phyloP scores from a whole-genome alignment of 1,284 basidiomycete species.

The Fistulina hepatica region DNA sequence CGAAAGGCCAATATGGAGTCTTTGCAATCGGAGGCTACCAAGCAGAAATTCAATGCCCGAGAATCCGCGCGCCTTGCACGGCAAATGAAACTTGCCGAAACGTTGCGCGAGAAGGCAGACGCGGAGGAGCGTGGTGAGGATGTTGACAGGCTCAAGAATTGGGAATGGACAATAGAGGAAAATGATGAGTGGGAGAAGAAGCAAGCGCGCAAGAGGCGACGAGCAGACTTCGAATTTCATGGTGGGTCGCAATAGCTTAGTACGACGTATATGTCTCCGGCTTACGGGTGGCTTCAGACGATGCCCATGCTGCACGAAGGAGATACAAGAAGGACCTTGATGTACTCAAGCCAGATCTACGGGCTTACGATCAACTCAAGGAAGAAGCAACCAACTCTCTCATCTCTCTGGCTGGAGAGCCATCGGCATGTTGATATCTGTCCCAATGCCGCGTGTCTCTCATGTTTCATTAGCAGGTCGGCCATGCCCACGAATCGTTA shows the following conservation, averaged over 20 bases:
- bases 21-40: conserved; percentile 72
- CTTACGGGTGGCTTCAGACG: conserved; percentile 43
- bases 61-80: conserved; percentile 76
- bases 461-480: conserved; percentile 26
- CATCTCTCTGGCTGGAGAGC: conserved; percentile 35
- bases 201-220: conserved; percentile 39
- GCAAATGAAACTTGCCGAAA: conserved; percentile 82
- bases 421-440: conserved; percentile 29
- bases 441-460: not conserved
- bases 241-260: conserved; percentile 12
- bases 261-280: not conserved
- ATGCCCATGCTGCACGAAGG: conserved; percentile 78
- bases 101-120: conserved; percentile 77
- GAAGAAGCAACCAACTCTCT: conserved; percentile 69
- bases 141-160: conserved; percentile 73
- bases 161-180: conserved; percentile 92
- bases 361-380: conserved; percentile 79
- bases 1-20: conserved; percentile 74
- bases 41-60: conserved; percentile 40
- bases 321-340: conserved; percentile 89
- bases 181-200: conserved; percentile 93
- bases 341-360: conserved; percentile 77
- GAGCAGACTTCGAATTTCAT: conserved; percentile 49
- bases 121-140: conserved; percentile 80
- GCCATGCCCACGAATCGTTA: conserved; percentile 57